phyloP scores from a whole-genome alignment of 1,284 basidiomycete genomes.

The Heliocybe sulcata region DNA sequence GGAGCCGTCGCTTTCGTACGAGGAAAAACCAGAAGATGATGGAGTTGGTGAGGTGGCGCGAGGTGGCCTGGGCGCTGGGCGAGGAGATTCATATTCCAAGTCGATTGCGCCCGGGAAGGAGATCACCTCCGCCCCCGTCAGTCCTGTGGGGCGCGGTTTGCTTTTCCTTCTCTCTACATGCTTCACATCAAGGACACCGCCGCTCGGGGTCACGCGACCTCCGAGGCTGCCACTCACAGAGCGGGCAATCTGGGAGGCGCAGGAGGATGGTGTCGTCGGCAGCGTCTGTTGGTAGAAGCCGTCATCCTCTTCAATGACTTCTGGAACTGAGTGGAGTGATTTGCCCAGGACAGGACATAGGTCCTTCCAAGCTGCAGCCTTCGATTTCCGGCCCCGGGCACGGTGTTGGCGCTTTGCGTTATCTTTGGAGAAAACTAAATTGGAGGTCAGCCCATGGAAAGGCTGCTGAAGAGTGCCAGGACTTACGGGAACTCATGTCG shows the following conservation, averaged over 20 bases:
- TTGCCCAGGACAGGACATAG: neutral
- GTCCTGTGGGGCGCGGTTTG: neutral
- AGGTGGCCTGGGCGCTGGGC: neutral
- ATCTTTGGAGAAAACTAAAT: neutral
- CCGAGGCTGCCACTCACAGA: neutral
- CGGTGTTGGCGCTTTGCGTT: neutral
- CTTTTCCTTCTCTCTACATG: neutral
- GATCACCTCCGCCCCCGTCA: neutral
- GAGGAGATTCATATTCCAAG: neutral
- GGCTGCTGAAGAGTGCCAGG: neutral
- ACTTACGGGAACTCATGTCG: neutral
- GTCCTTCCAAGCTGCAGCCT: neutral
- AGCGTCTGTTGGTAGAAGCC: neutral
- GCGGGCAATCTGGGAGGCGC: neutral
- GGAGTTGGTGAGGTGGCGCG: neutral
- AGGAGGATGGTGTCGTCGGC: neutral
- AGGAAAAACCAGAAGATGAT: neutral
- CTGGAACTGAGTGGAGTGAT: neutral
- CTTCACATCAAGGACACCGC: neutral
- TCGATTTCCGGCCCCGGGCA: neutral
- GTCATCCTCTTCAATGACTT: neutral
- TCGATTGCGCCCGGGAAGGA: neutral
- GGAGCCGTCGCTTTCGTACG: neutral
- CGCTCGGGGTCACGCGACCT: neutral
- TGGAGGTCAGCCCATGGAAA: neutral